Evolutionary conservation across 1,284 basidiomycete genomes (phyloP), one percentile per base, ranked within the genome.

Genomic region (Cystobasidium slooffiae): DNA sequence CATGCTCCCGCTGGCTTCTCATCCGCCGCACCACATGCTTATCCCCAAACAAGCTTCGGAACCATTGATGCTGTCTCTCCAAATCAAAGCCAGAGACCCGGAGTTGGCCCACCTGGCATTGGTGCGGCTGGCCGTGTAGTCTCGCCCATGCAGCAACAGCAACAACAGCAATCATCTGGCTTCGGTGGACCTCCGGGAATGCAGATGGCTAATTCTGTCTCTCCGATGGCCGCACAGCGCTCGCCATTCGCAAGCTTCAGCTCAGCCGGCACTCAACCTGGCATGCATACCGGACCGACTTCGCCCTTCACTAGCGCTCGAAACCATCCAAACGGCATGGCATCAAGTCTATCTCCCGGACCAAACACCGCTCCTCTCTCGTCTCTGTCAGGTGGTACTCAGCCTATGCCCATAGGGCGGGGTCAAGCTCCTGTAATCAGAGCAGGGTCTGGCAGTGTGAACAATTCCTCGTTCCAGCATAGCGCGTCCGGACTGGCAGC

Each of bases 401-500:
- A 73, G 52, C 70, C 70, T 20, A 51, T 61, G 56, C 70, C 70
- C 1, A 73, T 73, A 6, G 70, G 70, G 4, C 41, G 51, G 12
- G 70, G 70, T 7, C 70, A 63, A 20, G 58, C 51, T 43, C 39
- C 64, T 22, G 47, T 37, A 6, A 68, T 31, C n/a, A 56, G 51
- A 41, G 20, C 44, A 10, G 43, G 53, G 39, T 53, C 66, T 41
- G 66, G 47, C 10, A 47, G 61, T 24, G 7, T 47, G 3, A 63
- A 63, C 44, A 46, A 41, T 24, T 63, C 69, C 8, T 63, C 70
- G 3, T 73, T 73, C 70, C 70, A 73, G 44, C 70, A 73, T 18
- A 43, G 59, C 37, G 62, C 70, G 0, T 64, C 70, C n/a, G 70
- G 70, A 49, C 52, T 73, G 3, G 70, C 70, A 49, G 70, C 70